Evolutionary conservation across 495 filamentous ascomycete species (phyloP), one percentile per base, ranked within the genome.

Genomic region (Immersiella caudata): DNA sequence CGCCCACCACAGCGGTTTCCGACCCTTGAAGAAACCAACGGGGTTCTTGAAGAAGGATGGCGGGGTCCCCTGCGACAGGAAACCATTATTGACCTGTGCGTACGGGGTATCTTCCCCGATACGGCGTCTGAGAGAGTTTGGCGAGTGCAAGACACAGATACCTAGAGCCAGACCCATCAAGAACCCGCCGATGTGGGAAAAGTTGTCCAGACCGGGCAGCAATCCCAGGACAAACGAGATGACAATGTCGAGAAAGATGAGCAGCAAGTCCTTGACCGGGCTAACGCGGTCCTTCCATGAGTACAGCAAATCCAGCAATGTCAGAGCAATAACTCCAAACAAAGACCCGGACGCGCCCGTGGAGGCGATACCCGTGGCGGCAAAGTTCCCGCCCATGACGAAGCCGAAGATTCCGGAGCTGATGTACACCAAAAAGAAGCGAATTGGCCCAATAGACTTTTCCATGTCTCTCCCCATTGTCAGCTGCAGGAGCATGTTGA

Each of bases 151-250:
- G 52, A 99, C 79, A 69, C 89, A 93, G 36, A 98, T 81, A 6
- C 95, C 95, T 25, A 97, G 85, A 6, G 89, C 90, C 18, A 99
- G 79, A 0, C 95, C 95, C 89, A 97, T 95, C 60, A 96, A 79
- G 74, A 99, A 97, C 9, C 95, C 95, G 36, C 95, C 95, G 67
- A 99, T 97, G 72, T 99, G 95, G 25, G 91, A 89, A 80, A 99
- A 99, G 78, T 99, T 99, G 81, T 99, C 95, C 52, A 99, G 79
- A 8, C 93, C 94, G 0, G 95, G 95, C 0, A 99, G 86, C 21
- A 99, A 86, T 36, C 95, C 95, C 14, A 99, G 86, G 4, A 94
- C 92, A 72, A 99, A 97, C 0, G 93, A 93, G 65, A 99, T 91
- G 65, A 86, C 82, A 51, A 98, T 87, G 72, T 96, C 93, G 62